Conservation (phyloP, 768 basidiomycete genomes). For the Trametes maxima region DNA sequence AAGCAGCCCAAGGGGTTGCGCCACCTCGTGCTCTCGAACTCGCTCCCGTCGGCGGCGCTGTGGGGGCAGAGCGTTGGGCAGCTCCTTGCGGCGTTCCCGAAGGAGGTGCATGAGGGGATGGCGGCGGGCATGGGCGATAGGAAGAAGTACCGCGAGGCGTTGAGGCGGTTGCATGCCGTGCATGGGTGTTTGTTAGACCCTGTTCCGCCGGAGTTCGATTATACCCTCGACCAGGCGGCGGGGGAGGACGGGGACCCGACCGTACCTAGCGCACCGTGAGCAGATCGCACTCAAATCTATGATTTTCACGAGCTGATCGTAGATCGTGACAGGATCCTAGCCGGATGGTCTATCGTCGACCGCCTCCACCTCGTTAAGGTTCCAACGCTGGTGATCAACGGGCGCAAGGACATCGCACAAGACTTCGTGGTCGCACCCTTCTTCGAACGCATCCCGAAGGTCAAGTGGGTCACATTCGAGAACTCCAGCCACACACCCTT, state of each 20-base stretch:
- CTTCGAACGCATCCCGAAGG: conserved; percentile 30
- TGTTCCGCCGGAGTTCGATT: conserved; percentile 41
- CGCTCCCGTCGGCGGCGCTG: conserved; percentile 47
- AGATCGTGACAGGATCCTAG: conserved; percentile 19
- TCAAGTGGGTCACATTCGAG: conserved; percentile 36
- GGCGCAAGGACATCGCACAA: conserved; percentile 33
- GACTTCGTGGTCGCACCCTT: conserved; percentile 32
- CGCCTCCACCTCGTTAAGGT: conserved; percentile 28
- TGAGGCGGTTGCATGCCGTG: conserved; percentile 41
- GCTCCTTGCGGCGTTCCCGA: conserved; percentile 43
- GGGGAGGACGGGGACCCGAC: conserved; percentile 45
- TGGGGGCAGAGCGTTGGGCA: conserved; percentile 44
- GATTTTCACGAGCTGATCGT: background rate
- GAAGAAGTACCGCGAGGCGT: conserved; percentile 45
- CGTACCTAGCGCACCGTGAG: conserved; percentile 37
- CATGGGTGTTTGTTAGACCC: conserved; percentile 49
- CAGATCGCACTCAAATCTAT: background rate
- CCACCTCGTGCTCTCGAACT: conserved; percentile 46
- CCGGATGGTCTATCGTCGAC: conserved; percentile 33
- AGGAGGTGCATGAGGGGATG: conserved; percentile 44
- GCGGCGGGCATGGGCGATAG: conserved; percentile 42
- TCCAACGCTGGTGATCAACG: conserved; percentile 36
- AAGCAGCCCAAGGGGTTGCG: conserved; percentile 43
- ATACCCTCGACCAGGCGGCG: conserved; percentile 34
- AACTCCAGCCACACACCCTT: conserved; percentile 35